These are phyloP conservation scores for Nitzschia palea DNA, from an alignment of 108 stramenopile species.

Conservation along the genomic window DNA sequence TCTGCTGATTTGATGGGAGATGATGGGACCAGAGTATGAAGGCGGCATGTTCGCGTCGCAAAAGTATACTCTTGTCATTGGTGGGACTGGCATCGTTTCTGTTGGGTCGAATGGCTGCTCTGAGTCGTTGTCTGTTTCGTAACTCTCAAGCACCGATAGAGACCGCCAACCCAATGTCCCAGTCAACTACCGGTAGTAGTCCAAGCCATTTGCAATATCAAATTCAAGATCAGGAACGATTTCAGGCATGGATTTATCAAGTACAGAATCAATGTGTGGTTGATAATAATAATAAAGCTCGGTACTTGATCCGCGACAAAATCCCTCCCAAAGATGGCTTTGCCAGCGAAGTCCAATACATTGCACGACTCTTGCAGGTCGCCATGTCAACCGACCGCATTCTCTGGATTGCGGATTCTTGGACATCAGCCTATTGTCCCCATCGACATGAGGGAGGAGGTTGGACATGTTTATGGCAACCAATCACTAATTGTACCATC, in stretches of 20 bases:
- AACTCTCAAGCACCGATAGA: background rate
- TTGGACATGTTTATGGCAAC: slow-evolving; percentile 20
- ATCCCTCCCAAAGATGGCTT: slow-evolving; percentile 23
- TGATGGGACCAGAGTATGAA: background rate
- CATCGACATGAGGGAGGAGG: background rate
- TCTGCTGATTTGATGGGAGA: too few relatives aligned
- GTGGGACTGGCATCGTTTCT: background rate
- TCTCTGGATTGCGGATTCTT: background rate
- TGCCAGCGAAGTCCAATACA: slow-evolving; percentile 19
- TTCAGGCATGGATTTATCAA: background rate
- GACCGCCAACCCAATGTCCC: too few relatives aligned
- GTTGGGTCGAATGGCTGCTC: background rate
- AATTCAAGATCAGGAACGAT: background rate
- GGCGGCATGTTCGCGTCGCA: background rate
- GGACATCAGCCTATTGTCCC: slow-evolving; percentile 18
- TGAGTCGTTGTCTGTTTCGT: background rate
- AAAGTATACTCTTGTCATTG: background rate
- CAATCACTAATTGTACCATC: background rate
- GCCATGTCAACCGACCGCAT: slow-evolving; percentile 8
- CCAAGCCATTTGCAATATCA: background rate
- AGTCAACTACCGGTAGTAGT: too few relatives aligned
- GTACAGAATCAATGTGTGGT: background rate
- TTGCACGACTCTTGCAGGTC: slow-evolving; percentile 6
- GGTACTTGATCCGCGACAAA: background rate
- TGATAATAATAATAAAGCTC: background rate